Base-by-base conservation (phyloP, 768 basidiomycete species). In the Lentinula raphanica region DNA sequence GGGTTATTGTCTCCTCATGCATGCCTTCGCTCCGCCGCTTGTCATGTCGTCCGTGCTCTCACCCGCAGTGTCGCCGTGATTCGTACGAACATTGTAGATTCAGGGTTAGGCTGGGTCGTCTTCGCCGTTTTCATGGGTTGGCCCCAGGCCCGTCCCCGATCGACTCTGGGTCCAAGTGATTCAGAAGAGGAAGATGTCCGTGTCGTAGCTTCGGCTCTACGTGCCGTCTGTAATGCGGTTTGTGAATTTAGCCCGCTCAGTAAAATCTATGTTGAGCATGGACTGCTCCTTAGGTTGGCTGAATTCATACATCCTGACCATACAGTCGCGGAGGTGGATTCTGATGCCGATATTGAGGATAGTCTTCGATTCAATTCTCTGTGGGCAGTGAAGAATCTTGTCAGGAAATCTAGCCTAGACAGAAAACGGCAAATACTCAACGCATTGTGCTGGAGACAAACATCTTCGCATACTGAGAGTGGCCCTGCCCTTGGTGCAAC, bases 351-450 rank as follows among this genome's bases (percentile, higher is more conserved):
- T 45, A 74, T 74, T 0, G 85, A 91, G 59, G 74, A 79, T 8
- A 76, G 78, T 0, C 73, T 94, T 6, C 75, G 83, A 6, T 67
- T 88, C 28, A 92, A 85, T 60, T 83, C 88, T 0, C 66, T 95
- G n/a, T 95, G 94, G 93, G 88, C 88, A 0, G 70, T 94, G 35
- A 93, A 92, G 69, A 97, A 95, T 65, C 67, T 92, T n/a, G 67
- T 92, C 2, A 81, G 81, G 67, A 87, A 86, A 65, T 82, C 85
- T 32, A 72, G 71, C 2, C 71, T 75, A n/a, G 76, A 78, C 42
- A 81, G 82, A 51, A 94, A 92, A 70, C 72, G 72, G 40, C 72
- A 77, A 58, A 80, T 94, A 13, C 89, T 92, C 81, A 70, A 72
- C n/a, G 72, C 76, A 44, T 65, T 97, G 2, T 85, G 84, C 1